Evolutionary conservation across 1,139 yeast species (phyloP), one percentile per base, ranked within the genome.

Genomic region (Yarrowia galli): DNA sequence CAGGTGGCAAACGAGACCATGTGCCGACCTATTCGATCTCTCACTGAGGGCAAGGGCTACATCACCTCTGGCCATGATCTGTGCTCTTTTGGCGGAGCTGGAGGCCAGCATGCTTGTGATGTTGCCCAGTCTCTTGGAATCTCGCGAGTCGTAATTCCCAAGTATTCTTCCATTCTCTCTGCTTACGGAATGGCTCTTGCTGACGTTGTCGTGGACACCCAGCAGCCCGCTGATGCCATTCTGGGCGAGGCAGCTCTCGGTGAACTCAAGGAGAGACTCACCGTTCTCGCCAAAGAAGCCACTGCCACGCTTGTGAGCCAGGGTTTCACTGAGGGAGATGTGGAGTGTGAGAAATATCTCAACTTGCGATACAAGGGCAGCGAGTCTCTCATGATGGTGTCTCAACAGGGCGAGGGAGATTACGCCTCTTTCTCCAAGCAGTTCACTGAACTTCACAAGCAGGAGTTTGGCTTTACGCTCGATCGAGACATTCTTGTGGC

Each of bases 321-420:
- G 75, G 90, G 89, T 0, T 83, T 85, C 69, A 69, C 74, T 2
- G 76, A 75, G 25, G 70, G 74, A 4, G 75, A 78, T 28, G 76
- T 86, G 35, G 73, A 69, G 32, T 80, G 84, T 67, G 96, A 92
- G 73, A 84, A 84, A 40, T 90, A 84, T 72, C 80, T 92, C 71
- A 92, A 92, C 75, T 81, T 93, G 83, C 83, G 96, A 73, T 93
- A 91, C 76, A 86, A 87, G 70, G 98, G 98, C 8, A 89, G 97
- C 20, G 98, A 92, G 75, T 89, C 97, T 2, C 88, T 89, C 60
- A 80, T 93, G 71, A 89, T 92, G 88, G 86, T 91, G 45, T 74
- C 79, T 67, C 83, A 76, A 70, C 75, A 71, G 15, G 74, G 71
- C 25, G 70, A 70, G 38, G 76, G 79, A 72, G 77, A 81, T 54